Percentiles rank a stretch among this genome's conserved stretches.
These are phyloP conservation scores for Ananas comosus DNA, from an alignment of 176 grass and related monocot species.

Conservation along the genomic window DNA sequence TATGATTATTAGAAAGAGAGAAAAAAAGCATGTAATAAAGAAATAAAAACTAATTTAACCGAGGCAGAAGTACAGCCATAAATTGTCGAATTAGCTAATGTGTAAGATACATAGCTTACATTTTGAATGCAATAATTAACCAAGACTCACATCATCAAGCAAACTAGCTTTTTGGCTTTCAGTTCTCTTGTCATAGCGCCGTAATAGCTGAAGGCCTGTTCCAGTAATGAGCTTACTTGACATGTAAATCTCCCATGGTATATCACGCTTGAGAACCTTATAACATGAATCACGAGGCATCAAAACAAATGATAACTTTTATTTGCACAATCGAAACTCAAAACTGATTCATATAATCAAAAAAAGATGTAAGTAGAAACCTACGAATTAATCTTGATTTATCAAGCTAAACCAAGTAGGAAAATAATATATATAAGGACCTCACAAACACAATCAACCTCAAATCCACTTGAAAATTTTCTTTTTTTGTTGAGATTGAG, in stretches of 20 bases:
- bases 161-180: constrained; percentile 63
- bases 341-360: constrained; percentile 1
- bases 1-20: neutral
- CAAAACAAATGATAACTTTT: constrained; percentile 19
- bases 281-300: constrained; percentile 15
- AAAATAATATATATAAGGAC: too few species aligned
- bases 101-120: too few species aligned
- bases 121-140: neutral
- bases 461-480: too few species aligned
- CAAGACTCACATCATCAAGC: constrained; percentile 76
- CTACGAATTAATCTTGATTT: too few species aligned
- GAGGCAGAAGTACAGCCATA: too few species aligned
- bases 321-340: neutral
- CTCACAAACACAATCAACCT: too few species aligned
- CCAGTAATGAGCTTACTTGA: constrained; percentile 82
- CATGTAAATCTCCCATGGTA: constrained; percentile 98
- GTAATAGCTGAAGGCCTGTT: constrained; percentile 73
- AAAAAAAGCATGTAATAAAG: neutral
- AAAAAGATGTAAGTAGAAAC: neutral
- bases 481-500: too few species aligned
- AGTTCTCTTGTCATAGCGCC: constrained; percentile 66
- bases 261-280: constrained; percentile 92
- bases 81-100: too few species aligned
- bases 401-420: too few species aligned
- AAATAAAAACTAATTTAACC: too few species aligned